Evolutionary conservation across 1,284 basidiomycete species (phyloP).

Genomic region (Fistulinella staudtii): DNA sequence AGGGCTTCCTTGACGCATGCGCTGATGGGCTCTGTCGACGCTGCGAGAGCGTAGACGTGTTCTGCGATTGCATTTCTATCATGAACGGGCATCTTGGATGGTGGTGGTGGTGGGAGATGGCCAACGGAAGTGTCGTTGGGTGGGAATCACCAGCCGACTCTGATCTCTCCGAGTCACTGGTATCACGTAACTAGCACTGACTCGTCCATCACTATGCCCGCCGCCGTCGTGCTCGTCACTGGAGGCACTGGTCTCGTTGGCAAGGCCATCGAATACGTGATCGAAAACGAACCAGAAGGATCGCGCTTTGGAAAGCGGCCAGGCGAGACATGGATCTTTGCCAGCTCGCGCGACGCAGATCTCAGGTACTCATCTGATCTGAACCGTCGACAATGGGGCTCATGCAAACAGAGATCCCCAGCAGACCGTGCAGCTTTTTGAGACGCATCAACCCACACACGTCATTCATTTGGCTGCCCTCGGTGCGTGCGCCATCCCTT

Average conservation of each 20-base stretch:
- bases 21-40: conserved; percentile 52
- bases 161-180: background rate
- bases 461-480: conserved; percentile 88
- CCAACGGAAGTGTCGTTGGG: too few species aligned
- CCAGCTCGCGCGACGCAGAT: conserved; percentile 72
- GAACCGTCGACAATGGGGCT: background rate
- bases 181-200: background rate
- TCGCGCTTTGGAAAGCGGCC: conserved; percentile 71
- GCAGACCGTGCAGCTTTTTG: conserved; percentile 67
- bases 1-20: conserved; percentile 70
- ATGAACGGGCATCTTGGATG: too few species aligned
- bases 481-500: conserved; percentile 44
- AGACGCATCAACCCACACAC: conserved; percentile 86
- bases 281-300: conserved; percentile 72
- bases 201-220: conserved; percentile 30
- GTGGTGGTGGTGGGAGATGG: too few species aligned
- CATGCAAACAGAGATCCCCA: conserved; percentile 49
- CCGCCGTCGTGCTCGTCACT: conserved; percentile 69
- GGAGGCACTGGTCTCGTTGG: conserved; percentile 87
- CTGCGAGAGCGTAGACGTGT: conserved; percentile 58
- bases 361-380: conserved; percentile 65
- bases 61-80: conserved; percentile 50
- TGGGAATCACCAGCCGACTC: background rate
- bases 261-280: conserved; percentile 71
- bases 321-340: conserved; percentile 84